Evolutionary conservation across 1,284 basidiomycete species (phyloP).

Genomic region (Fomitopsis palustris): DNA sequence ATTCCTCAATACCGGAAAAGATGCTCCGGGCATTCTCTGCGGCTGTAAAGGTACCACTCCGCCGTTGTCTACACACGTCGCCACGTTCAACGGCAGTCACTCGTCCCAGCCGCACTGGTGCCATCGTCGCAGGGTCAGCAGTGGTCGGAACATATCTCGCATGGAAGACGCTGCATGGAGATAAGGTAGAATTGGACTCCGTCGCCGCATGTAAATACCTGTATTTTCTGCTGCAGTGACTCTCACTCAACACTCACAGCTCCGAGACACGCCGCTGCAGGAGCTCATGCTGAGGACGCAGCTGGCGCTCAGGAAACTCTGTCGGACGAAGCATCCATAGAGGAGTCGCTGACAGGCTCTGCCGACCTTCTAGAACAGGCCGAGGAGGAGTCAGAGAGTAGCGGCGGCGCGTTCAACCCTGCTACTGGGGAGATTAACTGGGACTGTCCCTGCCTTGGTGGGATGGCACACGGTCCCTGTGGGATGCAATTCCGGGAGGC

Average conservation of each 20-base stretch:
- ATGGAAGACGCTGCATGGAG: conserved; percentile 34
- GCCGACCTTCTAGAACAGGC: conserved; percentile 10
- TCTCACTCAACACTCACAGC: conserved; percentile 1
- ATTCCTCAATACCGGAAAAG: conserved; percentile 5
- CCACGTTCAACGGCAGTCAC: conserved; percentile 18
- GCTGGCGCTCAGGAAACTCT: conserved; percentile 11
- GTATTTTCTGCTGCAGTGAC: neutral
- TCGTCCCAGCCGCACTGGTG: conserved; percentile 28
- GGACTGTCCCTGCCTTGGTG: conserved; percentile 97
- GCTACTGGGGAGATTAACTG: conserved; percentile 98
- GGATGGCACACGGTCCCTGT: conserved; percentile 98
- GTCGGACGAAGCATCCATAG: conserved; percentile 13
- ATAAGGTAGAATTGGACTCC: conserved; percentile 40
- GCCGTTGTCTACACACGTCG: conserved; percentile 45
- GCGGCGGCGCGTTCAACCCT: conserved; percentile 69
- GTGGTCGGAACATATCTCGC: conserved; percentile 43
- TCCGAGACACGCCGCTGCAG: conserved; percentile 17
- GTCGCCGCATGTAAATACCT: conserved; percentile 14
- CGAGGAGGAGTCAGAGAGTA: conserved; percentile 31
- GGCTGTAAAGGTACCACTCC: conserved; percentile 30
- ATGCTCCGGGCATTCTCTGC: conserved; percentile 35
- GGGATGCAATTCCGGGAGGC: conserved; percentile 93
- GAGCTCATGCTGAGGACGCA: conserved; percentile 11
- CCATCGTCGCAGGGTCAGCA: conserved; percentile 41
- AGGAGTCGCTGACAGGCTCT: conserved; percentile 7